Evolutionary conservation across 805 yeast species (phyloP).

Genomic region (Torulaspora delbrueckii): DNA sequence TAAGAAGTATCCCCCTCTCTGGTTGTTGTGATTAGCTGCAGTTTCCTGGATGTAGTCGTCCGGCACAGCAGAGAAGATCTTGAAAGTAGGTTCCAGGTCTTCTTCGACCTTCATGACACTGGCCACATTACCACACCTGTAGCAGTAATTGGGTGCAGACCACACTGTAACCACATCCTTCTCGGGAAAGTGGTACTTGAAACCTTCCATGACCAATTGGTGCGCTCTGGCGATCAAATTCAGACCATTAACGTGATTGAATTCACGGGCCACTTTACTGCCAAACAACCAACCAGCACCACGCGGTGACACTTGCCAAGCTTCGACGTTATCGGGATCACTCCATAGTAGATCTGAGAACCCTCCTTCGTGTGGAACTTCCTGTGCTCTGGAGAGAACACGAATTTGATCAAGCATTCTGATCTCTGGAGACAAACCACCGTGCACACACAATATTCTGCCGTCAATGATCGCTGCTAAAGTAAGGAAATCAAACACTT

Average conservation of each 20-base stretch:
- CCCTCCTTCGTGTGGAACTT: slow-evolving; percentile 98
- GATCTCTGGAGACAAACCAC: slow-evolving; percentile 95
- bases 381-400: slow-evolving; percentile 92
- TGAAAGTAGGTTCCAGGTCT: slow-evolving; percentile 79
- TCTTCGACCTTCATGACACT: slow-evolving; percentile 96
- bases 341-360: slow-evolving; percentile 97
- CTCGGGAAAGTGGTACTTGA: slow-evolving; percentile 91
- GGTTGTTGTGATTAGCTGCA: slow-evolving; percentile 25
- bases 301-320: slow-evolving; percentile 97
- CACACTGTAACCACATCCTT: slow-evolving; percentile 96
- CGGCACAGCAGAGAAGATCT: slow-evolving; percentile 92
- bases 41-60: slow-evolving; percentile 52
- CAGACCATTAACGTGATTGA: slow-evolving; percentile 89
- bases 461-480: slow-evolving; percentile 96
- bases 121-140: slow-evolving; percentile 97
- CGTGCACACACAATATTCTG: slow-evolving; percentile 90
- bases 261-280: slow-evolving; percentile 87
- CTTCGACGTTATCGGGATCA: slow-evolving; percentile 95
- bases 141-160: slow-evolving; percentile 97
- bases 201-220: slow-evolving; percentile 98
- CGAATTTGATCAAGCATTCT: slow-evolving; percentile 96
- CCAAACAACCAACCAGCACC: slow-evolving; percentile 99
- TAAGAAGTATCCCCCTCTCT: slow-evolving; percentile 36
- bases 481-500: slow-evolving; percentile 89
- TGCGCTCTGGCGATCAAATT: slow-evolving; percentile 92